phyloP scores from a whole-genome alignment of 192 early-diverging fungal genomes.

The Backusella parvicylindrica region DNA sequence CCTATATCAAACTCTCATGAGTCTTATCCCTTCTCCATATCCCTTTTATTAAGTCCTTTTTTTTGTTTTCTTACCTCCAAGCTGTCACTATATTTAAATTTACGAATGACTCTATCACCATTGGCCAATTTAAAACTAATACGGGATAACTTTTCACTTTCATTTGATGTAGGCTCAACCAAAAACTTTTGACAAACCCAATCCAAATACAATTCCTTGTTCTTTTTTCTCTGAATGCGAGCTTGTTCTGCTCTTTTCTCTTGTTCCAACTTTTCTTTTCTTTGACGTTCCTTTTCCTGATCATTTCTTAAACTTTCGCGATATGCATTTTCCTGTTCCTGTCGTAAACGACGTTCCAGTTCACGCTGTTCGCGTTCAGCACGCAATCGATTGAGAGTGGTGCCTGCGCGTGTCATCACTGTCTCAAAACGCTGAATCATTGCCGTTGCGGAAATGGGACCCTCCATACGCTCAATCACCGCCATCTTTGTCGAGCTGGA shows the following conservation, averaged over 20 bases:
- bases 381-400: conserved; percentile 52
- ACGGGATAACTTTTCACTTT: conserved; percentile 46
- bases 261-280: background rate
- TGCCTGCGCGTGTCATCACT: conserved; percentile 54
- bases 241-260: background rate
- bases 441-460: conserved; percentile 39
- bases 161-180: background rate
- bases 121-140: conserved; percentile 74
- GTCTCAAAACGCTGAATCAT: conserved; percentile 45
- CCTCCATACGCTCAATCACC: conserved; percentile 68
- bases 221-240: conserved; percentile 46
- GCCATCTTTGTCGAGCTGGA: conserved; percentile 39
- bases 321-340: conserved; percentile 89
- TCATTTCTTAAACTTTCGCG: conserved; percentile 79
- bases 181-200: conserved; percentile 20
- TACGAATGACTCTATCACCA: conserved; percentile 65
- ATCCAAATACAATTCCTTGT: conserved; percentile 51
- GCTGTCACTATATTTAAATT: conserved; percentile 61
- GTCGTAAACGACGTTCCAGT: conserved; percentile 64
- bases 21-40: background rate
- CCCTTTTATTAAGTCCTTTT: background rate
- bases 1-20: background rate
- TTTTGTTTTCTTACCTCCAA: conserved; percentile 52
- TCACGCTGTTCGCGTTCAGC: conserved; percentile 66
- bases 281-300: conserved; percentile 59